Evolutionary conservation across 2,329 filamentous ascomycete genomes (phyloP).

Genomic region (Clarireedia paspali): DNA sequence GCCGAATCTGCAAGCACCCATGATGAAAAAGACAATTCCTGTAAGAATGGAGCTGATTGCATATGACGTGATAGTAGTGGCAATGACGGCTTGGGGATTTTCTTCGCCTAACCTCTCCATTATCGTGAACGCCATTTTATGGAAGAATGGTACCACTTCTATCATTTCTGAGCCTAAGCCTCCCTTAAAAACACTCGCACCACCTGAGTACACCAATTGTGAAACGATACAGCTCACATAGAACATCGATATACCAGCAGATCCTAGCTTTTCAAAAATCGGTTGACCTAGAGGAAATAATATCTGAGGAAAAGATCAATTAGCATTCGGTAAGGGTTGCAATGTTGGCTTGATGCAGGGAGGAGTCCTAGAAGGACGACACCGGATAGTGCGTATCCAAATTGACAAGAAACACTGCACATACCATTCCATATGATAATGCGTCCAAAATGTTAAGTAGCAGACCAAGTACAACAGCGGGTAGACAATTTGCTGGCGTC

Average conservation of each 20-base stretch:
- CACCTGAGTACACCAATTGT: conserved; percentile 79
- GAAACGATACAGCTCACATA: conserved; percentile 96
- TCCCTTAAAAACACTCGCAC: conserved; percentile 81
- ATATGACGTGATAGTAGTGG: conserved; percentile 89
- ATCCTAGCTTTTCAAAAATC: conserved; percentile 77
- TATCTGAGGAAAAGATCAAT: conserved; percentile 42
- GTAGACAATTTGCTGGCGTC: conserved; percentile 63
- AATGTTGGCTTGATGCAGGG: not conserved
- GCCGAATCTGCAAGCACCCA: conserved; percentile 80
- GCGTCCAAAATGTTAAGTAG: conserved; percentile 92
- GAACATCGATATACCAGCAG: conserved; percentile 96
- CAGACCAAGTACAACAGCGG: conserved; percentile 80
- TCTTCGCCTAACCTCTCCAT: conserved; percentile 69
- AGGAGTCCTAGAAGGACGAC: not conserved
- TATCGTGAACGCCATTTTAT: conserved; percentile 94
- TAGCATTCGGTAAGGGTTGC: not conserved
- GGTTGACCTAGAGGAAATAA: conserved; percentile 85
- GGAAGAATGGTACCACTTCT: conserved; percentile 97
- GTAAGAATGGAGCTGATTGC: conserved; percentile 86
- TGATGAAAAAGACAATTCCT: conserved; percentile 81
- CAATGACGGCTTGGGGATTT: conserved; percentile 77
- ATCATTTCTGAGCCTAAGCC: conserved; percentile 96
- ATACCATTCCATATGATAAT: conserved; percentile 69
- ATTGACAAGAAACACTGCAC: not conserved
- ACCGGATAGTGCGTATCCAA: not conserved